phyloP scores from a whole-genome alignment of 208 protist species.

The Blechomonas ayalai region DNA sequence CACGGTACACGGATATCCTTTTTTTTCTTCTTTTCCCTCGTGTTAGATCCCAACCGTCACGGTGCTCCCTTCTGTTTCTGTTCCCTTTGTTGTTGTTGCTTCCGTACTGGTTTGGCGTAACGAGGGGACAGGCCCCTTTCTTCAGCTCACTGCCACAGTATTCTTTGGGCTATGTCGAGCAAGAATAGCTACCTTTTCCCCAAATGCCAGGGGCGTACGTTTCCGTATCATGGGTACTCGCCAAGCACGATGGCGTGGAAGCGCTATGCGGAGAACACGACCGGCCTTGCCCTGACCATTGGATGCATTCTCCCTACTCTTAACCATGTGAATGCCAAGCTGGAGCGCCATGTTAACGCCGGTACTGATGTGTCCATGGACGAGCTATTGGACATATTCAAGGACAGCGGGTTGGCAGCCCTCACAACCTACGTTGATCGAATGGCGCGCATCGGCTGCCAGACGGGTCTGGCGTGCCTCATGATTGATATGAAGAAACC shows the following conservation, averaged over 20 bases:
- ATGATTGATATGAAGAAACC: constrained; percentile 29
- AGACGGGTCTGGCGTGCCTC: constrained; percentile 37
- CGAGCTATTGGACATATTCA: constrained; percentile 43
- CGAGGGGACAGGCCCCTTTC: no score
- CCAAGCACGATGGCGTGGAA: constrained; percentile 27
- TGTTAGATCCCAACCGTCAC: background rate
- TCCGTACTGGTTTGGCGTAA: constrained; percentile 4
- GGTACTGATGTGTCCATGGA: constrained; percentile 48
- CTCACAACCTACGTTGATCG: constrained; percentile 39
- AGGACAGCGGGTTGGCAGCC: constrained; percentile 9
- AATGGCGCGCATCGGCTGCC: constrained; percentile 39
- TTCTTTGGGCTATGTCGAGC: no score
- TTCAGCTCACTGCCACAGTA: no score
- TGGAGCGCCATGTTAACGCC: constrained; percentile 52
- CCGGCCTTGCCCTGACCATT: constrained; percentile 31
- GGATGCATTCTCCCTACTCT: constrained; percentile 54
- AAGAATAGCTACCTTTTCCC: no score
- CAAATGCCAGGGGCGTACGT: no score
- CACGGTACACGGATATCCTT: no score
- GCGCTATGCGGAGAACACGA: constrained; percentile 60
- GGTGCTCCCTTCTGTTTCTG: constrained; percentile 6
- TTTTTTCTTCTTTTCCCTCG: constrained; percentile 1
- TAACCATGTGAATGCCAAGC: constrained; percentile 28
- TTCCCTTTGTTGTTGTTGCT: constrained; percentile 9
- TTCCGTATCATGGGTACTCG: constrained; percentile 64